Conservation (phyloP, 495 filamentous ascomycete genomes). For the Aspergillus coremiiformis region DNA sequence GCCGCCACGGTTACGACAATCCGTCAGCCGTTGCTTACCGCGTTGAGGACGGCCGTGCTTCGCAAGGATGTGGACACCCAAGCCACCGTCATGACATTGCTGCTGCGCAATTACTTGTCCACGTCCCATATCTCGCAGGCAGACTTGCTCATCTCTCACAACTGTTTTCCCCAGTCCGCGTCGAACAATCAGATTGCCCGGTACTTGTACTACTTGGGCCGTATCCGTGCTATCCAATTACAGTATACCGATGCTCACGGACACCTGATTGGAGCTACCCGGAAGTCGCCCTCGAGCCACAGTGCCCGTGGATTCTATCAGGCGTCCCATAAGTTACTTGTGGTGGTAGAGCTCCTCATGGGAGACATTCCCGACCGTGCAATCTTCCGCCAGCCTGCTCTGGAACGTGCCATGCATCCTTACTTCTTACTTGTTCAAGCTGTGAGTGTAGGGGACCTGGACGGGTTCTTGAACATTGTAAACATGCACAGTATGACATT, state of each 20-base stretch:
- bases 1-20: constrained; percentile 76
- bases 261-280: constrained; percentile 81
- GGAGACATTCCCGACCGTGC: constrained; percentile 95
- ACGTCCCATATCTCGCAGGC: constrained; percentile 97
- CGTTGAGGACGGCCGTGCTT: constrained; percentile 85
- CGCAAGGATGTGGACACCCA: constrained; percentile 95
- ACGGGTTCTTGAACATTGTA: constrained; percentile 81
- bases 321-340: constrained; percentile 84
- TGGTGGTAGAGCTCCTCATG: constrained; percentile 96
- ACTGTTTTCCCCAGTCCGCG: constrained; percentile 83
- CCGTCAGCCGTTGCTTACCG: constrained; percentile 76
- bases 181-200: constrained; percentile 97
- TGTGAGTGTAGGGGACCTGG: constrained; percentile 88
- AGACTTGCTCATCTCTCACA: constrained; percentile 90
- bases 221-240: constrained; percentile 92
- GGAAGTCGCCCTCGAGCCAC: constrained; percentile 85
- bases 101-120: constrained; percentile 91
- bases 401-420: constrained; percentile 80
- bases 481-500: constrained; percentile 73
- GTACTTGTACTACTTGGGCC: constrained; percentile 92
- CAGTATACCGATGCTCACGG: constrained; percentile 96
- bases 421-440: constrained; percentile 92
- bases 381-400: constrained; percentile 77
- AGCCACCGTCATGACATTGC: constrained; percentile 85
- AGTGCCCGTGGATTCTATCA: constrained; percentile 91